A percentile compares a stretch with the other conserved stretches of the same genome.
Conservation (phyloP, 352 stramenopile species). For the Globisporangium megalacanthum region DNA sequence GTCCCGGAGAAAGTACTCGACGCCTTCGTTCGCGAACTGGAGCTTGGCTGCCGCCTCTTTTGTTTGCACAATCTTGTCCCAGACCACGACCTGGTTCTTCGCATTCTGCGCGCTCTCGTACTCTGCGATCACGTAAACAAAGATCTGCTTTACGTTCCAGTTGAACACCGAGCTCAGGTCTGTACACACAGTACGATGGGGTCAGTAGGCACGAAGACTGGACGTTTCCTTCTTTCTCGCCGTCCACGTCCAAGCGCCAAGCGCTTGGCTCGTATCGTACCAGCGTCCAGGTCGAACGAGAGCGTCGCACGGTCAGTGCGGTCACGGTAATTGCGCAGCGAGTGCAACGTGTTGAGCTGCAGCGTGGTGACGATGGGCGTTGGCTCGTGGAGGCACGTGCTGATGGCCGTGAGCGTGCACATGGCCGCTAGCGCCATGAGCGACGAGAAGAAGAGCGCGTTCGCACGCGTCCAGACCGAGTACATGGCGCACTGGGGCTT, state of each 20-base stretch:
- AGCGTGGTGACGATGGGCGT: slow-evolving; percentile 53
- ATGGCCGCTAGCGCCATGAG: slow-evolving; percentile 71
- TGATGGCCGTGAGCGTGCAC: slow-evolving; percentile 67
- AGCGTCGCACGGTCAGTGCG: slow-evolving; percentile 73
- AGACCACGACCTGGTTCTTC: slow-evolving; percentile 80
- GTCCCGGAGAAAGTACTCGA: slow-evolving; percentile 83
- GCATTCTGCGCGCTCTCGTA: slow-evolving; percentile 62
- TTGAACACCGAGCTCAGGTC: slow-evolving; percentile 87
- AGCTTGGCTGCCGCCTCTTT: slow-evolving; percentile 41
- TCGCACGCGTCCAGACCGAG: slow-evolving; percentile 82
- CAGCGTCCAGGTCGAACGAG: slow-evolving; percentile 76
- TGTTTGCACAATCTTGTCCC: slow-evolving; percentile 80
- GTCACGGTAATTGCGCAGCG: slow-evolving; percentile 80
- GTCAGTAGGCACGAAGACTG: background rate
- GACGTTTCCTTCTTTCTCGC: background rate
- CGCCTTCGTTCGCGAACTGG: slow-evolving; percentile 51
- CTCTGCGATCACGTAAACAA: slow-evolving; percentile 84
- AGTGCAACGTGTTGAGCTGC: slow-evolving; percentile 65
- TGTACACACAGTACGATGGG: slow-evolving; percentile 11
- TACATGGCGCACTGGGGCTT: slow-evolving; percentile 40
- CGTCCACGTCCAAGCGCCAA: background rate
- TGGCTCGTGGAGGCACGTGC: slow-evolving; percentile 60
- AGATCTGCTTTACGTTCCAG: slow-evolving; percentile 89
- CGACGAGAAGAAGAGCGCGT: slow-evolving; percentile 79
- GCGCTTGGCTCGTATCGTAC: slow-evolving; percentile 17